A percentile compares a stretch with the other conserved stretches of the same genome.
Conservation (phyloP, 2,329 filamentous ascomycete genomes). For the Pseudofabraea citricarpa region DNA sequence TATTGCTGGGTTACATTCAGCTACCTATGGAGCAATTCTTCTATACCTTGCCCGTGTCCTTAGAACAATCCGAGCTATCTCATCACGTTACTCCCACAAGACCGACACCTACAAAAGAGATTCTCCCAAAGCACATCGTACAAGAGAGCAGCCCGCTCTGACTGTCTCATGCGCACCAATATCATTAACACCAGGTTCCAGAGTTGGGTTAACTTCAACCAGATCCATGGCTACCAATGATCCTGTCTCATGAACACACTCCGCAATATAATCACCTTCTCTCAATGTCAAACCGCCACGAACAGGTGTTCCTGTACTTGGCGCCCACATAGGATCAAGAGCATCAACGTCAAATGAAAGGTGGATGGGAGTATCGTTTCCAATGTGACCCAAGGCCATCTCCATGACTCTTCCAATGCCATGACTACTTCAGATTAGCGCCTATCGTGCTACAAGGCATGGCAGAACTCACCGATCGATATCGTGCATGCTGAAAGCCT, state of each 20-base stretch:
- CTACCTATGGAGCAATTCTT: too few relatives aligned
- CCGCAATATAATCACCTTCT: constrained; percentile 96
- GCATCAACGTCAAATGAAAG: constrained; percentile 97
- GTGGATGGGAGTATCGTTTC: constrained; percentile 91
- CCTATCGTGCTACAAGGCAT: too few relatives aligned
- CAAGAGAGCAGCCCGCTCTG: constrained; percentile 82
- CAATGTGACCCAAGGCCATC: constrained; percentile 96
- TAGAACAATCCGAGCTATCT: too few relatives aligned
- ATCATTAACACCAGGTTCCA: constrained; percentile 52
- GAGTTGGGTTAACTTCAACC: constrained; percentile 74
- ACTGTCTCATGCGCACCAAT: constrained; percentile 78
- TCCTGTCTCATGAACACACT: constrained; percentile 76
- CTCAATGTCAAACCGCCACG: constrained; percentile 87
- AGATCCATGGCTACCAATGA: constrained; percentile 75
- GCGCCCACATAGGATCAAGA: constrained; percentile 92
- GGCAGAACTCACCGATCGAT: constrained; percentile 67
- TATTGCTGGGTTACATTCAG: too few relatives aligned
- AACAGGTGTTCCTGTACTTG: constrained; percentile 91
- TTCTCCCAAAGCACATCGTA: constrained; percentile 88
- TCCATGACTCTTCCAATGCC: constrained; percentile 96
- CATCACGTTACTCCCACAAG: too few relatives aligned
- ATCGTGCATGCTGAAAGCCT: constrained; percentile 98
- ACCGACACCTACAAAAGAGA: constrained; percentile 73
- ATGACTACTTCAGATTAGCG: constrained; percentile 49
- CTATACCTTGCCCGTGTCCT: too few relatives aligned